A percentile compares a stretch with the other conserved stretches of the same genome.
These are phyloP conservation scores for Hymenoscyphus linearis DNA, from an alignment of 2,329 filamentous ascomycete genomes.

Conservation along the genomic window DNA sequence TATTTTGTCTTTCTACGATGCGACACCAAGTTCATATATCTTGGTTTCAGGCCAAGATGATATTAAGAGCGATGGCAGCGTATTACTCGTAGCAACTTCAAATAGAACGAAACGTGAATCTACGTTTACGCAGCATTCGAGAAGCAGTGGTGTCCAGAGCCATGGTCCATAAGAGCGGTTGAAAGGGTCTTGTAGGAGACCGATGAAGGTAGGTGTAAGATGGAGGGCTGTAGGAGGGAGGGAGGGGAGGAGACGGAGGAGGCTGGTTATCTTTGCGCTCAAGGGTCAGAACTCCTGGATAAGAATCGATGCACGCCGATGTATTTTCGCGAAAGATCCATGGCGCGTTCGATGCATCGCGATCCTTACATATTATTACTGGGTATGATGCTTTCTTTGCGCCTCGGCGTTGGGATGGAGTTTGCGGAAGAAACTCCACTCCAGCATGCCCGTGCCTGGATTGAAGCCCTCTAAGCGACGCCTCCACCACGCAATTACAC, in stretches of 20 bases:
- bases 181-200: constrained; percentile 22
- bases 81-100: constrained; percentile 18
- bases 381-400: neutral
- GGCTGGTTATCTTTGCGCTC: constrained; percentile 10
- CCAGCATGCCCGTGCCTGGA: neutral
- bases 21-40: neutral
- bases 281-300: neutral
- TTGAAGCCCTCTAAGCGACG: neutral
- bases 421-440: neutral
- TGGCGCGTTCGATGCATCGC: neutral
- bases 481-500: neutral
- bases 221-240: constrained; percentile 6
- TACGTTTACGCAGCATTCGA: constrained; percentile 29
- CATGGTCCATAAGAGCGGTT: constrained; percentile 18
- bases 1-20: neutral
- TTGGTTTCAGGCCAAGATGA: neutral
- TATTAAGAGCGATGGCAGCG: neutral
- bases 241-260: constrained; percentile 5
- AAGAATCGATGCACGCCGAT: constrained; percentile 6
- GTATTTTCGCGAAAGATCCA: neutral
- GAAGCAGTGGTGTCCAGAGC: constrained; percentile 20
- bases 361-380: neutral
- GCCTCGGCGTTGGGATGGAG: constrained; percentile 15
- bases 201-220: constrained; percentile 20
- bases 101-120: constrained; percentile 30